Conservation (phyloP, 2,329 filamentous ascomycete genomes). For the Bipolaris victoriae region DNA sequence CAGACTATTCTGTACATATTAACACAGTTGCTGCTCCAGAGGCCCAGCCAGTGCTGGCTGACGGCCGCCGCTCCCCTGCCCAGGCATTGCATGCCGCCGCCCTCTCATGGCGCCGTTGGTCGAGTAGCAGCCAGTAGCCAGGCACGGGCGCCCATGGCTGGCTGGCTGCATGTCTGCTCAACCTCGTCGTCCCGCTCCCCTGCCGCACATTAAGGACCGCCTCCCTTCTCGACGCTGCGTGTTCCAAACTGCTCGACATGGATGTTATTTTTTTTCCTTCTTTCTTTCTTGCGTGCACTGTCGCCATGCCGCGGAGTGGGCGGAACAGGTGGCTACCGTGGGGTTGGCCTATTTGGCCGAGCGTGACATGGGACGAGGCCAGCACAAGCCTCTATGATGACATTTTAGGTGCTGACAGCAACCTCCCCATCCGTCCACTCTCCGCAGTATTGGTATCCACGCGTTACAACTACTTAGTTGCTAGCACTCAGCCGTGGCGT, state of each 20-base stretch:
- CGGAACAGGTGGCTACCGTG: not conserved
- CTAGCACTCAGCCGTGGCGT: constrained; percentile 14
- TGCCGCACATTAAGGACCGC: no score
- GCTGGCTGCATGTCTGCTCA: no score
- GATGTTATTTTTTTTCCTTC: not conserved
- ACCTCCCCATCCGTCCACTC: constrained; percentile 2
- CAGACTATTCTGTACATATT: no score
- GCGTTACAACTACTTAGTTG: not conserved
- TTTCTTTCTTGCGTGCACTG: not conserved
- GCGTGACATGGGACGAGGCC: not conserved
- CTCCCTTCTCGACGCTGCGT: not conserved
- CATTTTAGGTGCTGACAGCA: constrained; percentile 2
- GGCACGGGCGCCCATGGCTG: not conserved
- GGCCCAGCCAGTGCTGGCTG: constrained; percentile 3
- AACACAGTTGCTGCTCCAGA: no score
- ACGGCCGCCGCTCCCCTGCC: not conserved
- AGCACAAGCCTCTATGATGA: not conserved
- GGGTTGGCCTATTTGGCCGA: not conserved
- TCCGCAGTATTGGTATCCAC: constrained; percentile 13
- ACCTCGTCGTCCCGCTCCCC: no score
- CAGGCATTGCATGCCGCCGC: constrained; percentile 3
- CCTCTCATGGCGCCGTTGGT: not conserved
- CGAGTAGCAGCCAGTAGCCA: not conserved
- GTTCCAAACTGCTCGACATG: not conserved
- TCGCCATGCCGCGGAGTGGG: not conserved